Percentiles rank a stretch among this genome's conserved stretches.
phyloP scores from a whole-genome alignment of 2,329 filamentous ascomycete genomes.

The Dactylonectria macrodidyma region DNA sequence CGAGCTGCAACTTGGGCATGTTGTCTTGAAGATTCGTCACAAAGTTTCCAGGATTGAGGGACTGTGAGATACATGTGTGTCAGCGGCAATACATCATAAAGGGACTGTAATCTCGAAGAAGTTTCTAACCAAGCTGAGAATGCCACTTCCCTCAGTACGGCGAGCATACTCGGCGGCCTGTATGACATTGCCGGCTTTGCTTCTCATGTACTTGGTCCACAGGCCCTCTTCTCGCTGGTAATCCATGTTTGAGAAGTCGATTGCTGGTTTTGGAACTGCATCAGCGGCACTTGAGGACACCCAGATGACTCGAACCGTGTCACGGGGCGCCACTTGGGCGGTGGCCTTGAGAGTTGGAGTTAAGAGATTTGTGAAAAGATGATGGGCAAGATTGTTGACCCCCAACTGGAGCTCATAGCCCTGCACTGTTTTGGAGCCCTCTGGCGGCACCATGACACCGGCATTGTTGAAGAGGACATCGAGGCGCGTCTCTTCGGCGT shows the following conservation, averaged over 20 bases:
- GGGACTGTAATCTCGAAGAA: slow-evolving; percentile 25
- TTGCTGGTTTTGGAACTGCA: slow-evolving; percentile 21
- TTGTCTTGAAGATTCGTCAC: neutral
- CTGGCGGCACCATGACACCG: slow-evolving; percentile 58
- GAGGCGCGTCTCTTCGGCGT: slow-evolving; percentile 49
- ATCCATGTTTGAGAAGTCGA: slow-evolving; percentile 31
- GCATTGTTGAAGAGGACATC: slow-evolving; percentile 63
- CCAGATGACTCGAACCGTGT: slow-evolving; percentile 50
- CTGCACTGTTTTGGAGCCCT: slow-evolving; percentile 57
- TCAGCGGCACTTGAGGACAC: slow-evolving; percentile 51
- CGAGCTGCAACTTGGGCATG: no score
- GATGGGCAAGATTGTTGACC: slow-evolving; percentile 57
- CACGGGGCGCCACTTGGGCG: slow-evolving; percentile 50
- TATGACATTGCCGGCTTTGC: slow-evolving; percentile 50
- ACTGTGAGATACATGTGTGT: no score
- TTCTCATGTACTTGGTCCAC: slow-evolving; percentile 50
- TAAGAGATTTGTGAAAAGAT: slow-evolving; percentile 57
- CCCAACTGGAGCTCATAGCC: slow-evolving; percentile 61
- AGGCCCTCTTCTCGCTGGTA: slow-evolving; percentile 42
- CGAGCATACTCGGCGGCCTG: slow-evolving; percentile 50
- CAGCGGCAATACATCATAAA: slow-evolving; percentile 13
- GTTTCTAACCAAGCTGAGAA: slow-evolving; percentile 42
- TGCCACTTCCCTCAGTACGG: slow-evolving; percentile 37
- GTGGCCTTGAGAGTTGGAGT: slow-evolving; percentile 54
- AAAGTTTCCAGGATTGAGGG: slow-evolving; percentile 41